phyloP scores from a whole-genome alignment of 1,139 yeast genomes.

The Kodamaea alishanica region DNA sequence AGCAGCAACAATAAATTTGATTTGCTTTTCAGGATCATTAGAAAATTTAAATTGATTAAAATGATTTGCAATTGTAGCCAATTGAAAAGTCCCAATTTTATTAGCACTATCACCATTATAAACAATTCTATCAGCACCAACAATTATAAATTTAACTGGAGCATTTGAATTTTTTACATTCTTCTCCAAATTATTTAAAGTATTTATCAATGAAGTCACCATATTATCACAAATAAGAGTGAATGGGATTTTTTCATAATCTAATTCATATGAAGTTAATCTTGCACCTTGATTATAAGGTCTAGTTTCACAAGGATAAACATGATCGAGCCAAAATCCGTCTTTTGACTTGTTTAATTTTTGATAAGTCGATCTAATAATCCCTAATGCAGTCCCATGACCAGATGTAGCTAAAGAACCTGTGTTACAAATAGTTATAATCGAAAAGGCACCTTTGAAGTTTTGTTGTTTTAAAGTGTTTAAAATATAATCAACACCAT shows the following conservation, averaged over 20 bases:
- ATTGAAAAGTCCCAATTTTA: conserved; percentile 93
- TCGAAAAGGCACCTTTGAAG: conserved; percentile 67
- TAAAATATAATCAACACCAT: conserved; percentile 71
- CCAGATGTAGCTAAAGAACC: conserved; percentile 96
- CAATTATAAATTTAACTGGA: conserved; percentile 82
- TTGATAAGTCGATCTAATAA: conserved; percentile 67
- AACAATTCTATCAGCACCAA: conserved; percentile 98
- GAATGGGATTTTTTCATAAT: conserved; percentile 81
- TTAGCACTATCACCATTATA: conserved; percentile 93
- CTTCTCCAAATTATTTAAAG: conserved; percentile 20
- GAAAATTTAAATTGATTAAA: conserved; percentile 35
- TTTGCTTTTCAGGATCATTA: conserved; percentile 40
- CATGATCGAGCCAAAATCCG: conserved; percentile 54
- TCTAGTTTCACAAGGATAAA: conserved; percentile 88
- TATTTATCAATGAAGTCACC: conserved; percentile 69
- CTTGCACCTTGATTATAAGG: conserved; percentile 97
- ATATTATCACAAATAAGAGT: conserved; percentile 88
- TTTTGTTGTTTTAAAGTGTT: conserved; percentile 43
- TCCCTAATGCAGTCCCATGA: conserved; percentile 94
- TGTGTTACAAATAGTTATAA: conserved; percentile 81
- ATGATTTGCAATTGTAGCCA: conserved; percentile 60
- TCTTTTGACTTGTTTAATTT: conserved; percentile 31
- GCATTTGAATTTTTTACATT: conserved; percentile 27
- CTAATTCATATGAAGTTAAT: conserved; percentile 84
- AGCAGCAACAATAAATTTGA: conserved; percentile 90